Percentiles rank a stretch among this genome's conserved stretches.
phyloP scores from a whole-genome alignment of 169 alveolate species.

The Plasmodium berghei region DNA sequence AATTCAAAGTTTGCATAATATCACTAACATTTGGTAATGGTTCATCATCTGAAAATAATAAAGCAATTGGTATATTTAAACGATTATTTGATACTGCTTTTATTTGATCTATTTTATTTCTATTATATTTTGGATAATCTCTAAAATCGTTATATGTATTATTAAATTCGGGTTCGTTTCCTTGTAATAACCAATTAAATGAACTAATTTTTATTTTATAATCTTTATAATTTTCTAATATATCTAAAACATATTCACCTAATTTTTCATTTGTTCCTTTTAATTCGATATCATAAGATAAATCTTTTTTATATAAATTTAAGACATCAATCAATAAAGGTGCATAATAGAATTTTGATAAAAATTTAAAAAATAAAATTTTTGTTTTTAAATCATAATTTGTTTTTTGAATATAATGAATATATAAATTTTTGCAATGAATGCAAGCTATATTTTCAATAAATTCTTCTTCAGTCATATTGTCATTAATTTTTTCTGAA shows the following conservation, averaged over 20 bases:
- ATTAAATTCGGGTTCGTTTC: neutral
- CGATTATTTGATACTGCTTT: conserved; percentile 37
- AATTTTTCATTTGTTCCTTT: conserved; percentile 68
- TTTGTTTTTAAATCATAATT: conserved; percentile 24
- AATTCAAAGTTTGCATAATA: conserved; percentile 17
- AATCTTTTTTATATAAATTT: conserved; percentile 25
- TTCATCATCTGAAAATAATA: conserved; percentile 60
- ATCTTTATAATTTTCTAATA: conserved; percentile 43
- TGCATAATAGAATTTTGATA: conserved; percentile 44
- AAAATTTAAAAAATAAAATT: conserved; percentile 20
- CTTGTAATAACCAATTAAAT: conserved; percentile 54
- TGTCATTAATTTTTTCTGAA: neutral
- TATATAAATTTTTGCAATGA: conserved; percentile 28
- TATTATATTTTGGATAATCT: conserved; percentile 19
- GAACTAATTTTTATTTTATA: conserved; percentile 57
- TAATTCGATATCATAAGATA: conserved; percentile 64
- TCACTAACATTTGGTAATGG: conserved; percentile 37
- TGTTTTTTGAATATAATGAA: conserved; percentile 5
- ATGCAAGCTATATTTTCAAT: conserved; percentile 20
- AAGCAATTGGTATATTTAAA: conserved; percentile 62
- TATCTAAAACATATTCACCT: conserved; percentile 36
- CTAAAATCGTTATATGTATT: neutral
- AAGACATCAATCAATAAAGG: conserved; percentile 43
- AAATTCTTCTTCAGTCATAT: conserved; percentile 15
- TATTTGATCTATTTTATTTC: conserved; percentile 19